Evolutionary conservation across 768 basidiomycete genomes (phyloP), one percentile per base, ranked within the genome.

Genomic region (Collybia nuda): DNA sequence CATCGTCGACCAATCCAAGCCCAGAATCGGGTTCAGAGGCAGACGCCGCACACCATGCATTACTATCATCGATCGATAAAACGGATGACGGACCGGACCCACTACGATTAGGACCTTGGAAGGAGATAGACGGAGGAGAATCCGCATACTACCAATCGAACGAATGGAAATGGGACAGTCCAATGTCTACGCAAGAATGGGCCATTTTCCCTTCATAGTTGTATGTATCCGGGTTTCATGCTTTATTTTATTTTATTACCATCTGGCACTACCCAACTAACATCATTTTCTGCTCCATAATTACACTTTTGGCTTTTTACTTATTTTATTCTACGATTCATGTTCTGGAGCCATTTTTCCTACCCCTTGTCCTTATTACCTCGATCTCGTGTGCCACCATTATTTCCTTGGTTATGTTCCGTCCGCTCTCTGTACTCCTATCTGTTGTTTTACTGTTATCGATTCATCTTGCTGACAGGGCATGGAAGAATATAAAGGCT

Each of bases 121-220:
- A 81, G 62, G 87, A 87, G 64, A 81, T 90, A 29, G 86, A 89
- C 58, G 86, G 86, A 37, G 87, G 88, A 45, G 86, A 89, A 69
- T 79, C 81, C 15, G 75, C 84, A 41, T 89, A 85, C 63, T 90
- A 81, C 68, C 76, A 79, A 56, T 56, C 74, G 22, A 68, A 67
- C 47, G 77, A 77, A 37, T 91, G 84, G 84, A 90, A 86, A 68
- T 91, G 82, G 81, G 88, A 88, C 48, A 76, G 79, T 56, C 62
- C 74, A 29, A 88, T 90, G 86, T 68, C 76, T 52, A 68, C 78
- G 38, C 82, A 80, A 61, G 76, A 86, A 19, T 91, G 89, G 89
- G 85, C 85, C 26, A 82, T 90, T 59, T 84, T 74, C 68, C 76
- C 74, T 57, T 79, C 79, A 71, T 80, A 73, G 68, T 68, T 59